Base-by-base conservation (phyloP, 1,284 basidiomycete genomes). In the Ganoderma multipileum region DNA sequence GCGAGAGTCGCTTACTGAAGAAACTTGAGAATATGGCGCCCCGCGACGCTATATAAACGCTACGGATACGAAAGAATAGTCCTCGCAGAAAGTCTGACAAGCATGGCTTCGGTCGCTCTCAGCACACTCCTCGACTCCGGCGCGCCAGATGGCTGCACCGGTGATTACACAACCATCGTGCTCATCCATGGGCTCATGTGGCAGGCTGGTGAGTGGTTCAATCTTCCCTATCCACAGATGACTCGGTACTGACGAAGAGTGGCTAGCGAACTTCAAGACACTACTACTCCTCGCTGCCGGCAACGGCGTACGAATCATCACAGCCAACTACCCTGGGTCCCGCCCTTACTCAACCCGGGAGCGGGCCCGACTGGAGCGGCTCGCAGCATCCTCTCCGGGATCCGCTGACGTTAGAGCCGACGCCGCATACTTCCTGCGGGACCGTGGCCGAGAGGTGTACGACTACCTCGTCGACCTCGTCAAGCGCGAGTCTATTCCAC, bases 401-500 rank as follows among this genome's bases (percentile, higher is more conserved):
- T 18, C 41, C 12, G 20, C 39, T 18, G 38, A 47, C 28, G 36
- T 3, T 3, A 11, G 3, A 12, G 26, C 62, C 2, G 30, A 61
- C 14, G 72, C 66, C 26, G 71, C 64, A 38, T 61, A 73, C 33
- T 20, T 71, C 55, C 63, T 72, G 14, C 60, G 61, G 16, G 72
- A 73, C 20, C 68, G 73, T 59, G 68, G 70, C 16, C 67, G 72
- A 36, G 44, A 67, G 64, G 23, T 63, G 18, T 54, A 52, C 42
- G 47, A 50, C 47, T 33, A 47, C 8, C 61, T 63, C 11, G 42
- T 39, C 1, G 28, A 63, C 47, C 30, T 54, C 11, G 14, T 52
- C 6, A 33, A 33, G n/a, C 47, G 30, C 36, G 47, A 62, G 42
- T 20, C 16, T 6, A 63, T 54, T 26, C 47, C 44, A 0, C 41